These are phyloP conservation scores for Malus hybrid DNA, from an alignment of 331 rosid genomes.

Conservation along the genomic window DNA sequence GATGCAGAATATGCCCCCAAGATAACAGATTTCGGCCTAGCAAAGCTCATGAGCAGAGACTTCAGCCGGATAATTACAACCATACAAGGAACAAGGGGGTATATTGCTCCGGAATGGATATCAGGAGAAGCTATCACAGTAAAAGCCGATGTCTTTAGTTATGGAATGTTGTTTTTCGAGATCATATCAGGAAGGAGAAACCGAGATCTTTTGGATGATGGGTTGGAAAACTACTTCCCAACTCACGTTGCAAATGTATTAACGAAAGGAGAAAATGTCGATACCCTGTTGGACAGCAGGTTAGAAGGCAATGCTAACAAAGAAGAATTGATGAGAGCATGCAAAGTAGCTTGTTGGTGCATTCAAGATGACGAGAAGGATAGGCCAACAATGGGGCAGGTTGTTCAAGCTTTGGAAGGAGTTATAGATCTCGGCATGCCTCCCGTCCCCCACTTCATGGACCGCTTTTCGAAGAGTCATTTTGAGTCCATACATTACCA, in stretches of 20 bases:
- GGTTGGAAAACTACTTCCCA: conserved; percentile 21
- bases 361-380: conserved; percentile 28
- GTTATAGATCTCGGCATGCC: conserved; percentile 11
- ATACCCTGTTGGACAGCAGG: conserved; percentile 9
- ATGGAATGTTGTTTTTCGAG: conserved; percentile 24
- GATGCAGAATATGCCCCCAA: conserved; percentile 23
- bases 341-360: conserved; percentile 36
- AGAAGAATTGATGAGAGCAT: conserved; percentile 27
- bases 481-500: not conserved
- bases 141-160: conserved; percentile 35
- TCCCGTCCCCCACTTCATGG: conserved; percentile 16
- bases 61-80: conserved; percentile 26
- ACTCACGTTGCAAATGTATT: conserved; percentile 12
- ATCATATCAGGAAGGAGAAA: conserved; percentile 27
- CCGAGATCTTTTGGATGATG: conserved; percentile 14
- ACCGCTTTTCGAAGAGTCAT: not conserved
- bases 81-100: conserved; percentile 36
- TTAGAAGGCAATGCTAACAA: conserved; percentile 8
- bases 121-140: conserved; percentile 29
- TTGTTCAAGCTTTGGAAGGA: conserved; percentile 30
- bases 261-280: conserved; percentile 6
- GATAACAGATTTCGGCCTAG: conserved; percentile 34
- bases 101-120: conserved; percentile 42
- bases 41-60: conserved; percentile 23
- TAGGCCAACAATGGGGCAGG: conserved; percentile 28